Evolutionary conservation across 352 stramenopile genomes (phyloP).

Genomic region (Phytophthora boehmeriae): DNA sequence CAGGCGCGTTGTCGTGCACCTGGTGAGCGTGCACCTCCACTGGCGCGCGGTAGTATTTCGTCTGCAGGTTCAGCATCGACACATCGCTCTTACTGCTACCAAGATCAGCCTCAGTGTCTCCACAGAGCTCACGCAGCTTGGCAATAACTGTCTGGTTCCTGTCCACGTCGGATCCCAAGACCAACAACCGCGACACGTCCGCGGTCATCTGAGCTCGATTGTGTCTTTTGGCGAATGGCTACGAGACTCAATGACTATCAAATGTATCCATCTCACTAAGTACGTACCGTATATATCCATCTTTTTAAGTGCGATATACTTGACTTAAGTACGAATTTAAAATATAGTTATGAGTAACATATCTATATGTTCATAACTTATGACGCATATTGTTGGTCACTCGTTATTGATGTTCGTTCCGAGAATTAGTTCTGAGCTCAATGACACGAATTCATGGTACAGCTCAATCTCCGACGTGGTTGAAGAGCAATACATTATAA

Average conservation of each 20-base stretch:
- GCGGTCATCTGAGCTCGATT: slow-evolving; percentile 14
- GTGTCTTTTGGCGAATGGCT: slow-evolving; percentile 10
- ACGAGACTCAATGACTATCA: neutral
- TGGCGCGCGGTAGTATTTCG: slow-evolving; percentile 73
- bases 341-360: too few relatives aligned
- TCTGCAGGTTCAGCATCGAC: slow-evolving; percentile 48
- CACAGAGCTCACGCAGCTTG: slow-evolving; percentile 41
- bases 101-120: slow-evolving; percentile 9
- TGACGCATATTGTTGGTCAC: too few relatives aligned
- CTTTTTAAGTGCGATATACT: too few relatives aligned
- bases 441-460: too few relatives aligned
- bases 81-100: slow-evolving; percentile 7
- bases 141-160: slow-evolving; percentile 25
- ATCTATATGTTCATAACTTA: too few relatives aligned
- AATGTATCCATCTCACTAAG: too few relatives aligned
- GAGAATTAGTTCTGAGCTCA: too few relatives aligned
- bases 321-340: too few relatives aligned
- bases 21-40: slow-evolving; percentile 61
- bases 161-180: slow-evolving; percentile 45
- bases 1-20: slow-evolving; percentile 45
- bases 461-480: too few relatives aligned
- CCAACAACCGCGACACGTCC: slow-evolving; percentile 44
- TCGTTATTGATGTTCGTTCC: too few relatives aligned
- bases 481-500: too few relatives aligned
- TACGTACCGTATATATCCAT: too few relatives aligned